Conservation (phyloP, 2,329 filamentous ascomycete genomes). For the Nigrospora sphaerica region DNA sequence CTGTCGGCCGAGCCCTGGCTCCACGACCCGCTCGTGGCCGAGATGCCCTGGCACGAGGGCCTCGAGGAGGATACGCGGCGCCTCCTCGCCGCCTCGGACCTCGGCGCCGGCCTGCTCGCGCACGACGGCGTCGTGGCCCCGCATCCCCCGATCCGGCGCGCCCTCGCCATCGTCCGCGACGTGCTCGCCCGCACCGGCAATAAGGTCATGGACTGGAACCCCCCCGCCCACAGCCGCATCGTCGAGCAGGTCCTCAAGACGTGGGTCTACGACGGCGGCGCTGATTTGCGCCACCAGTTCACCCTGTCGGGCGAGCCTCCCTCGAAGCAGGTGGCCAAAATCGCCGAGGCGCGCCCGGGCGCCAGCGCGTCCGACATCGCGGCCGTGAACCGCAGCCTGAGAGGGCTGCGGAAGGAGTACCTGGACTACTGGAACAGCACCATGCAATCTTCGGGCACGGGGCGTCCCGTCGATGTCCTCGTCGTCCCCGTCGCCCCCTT, state of each 20-base stretch:
- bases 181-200: slow-evolving; percentile 19
- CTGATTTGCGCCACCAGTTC: slow-evolving; percentile 10
- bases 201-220: slow-evolving; percentile 20
- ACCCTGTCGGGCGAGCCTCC: slow-evolving; percentile 2
- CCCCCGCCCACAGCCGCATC: slow-evolving; percentile 18
- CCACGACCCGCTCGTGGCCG: slow-evolving; percentile 24
- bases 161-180: slow-evolving; percentile 16
- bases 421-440: slow-evolving; percentile 13
- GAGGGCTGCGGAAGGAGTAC: slow-evolving; percentile 25
- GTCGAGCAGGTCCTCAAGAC: slow-evolving; percentile 12
- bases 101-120: slow-evolving; percentile 25
- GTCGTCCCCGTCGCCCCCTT: slow-evolving; percentile 33
- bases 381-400: slow-evolving; percentile 22
- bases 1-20: slow-evolving; percentile 26
- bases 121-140: slow-evolving; percentile 24
- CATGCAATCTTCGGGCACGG: slow-evolving; percentile 9
- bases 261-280: slow-evolving; percentile 21
- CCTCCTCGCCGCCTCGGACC: slow-evolving; percentile 10
- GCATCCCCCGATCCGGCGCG: slow-evolving; percentile 28
- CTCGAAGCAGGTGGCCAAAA: slow-evolving; percentile 1
- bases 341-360: slow-evolving; percentile 12
- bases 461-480: slow-evolving; percentile 24
- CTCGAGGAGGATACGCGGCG: slow-evolving; percentile 16
- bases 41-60: slow-evolving; percentile 26
- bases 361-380: slow-evolving; percentile 15